Conservation (phyloP, 768 basidiomycete species). For the Boletus subparvulus region DNA sequence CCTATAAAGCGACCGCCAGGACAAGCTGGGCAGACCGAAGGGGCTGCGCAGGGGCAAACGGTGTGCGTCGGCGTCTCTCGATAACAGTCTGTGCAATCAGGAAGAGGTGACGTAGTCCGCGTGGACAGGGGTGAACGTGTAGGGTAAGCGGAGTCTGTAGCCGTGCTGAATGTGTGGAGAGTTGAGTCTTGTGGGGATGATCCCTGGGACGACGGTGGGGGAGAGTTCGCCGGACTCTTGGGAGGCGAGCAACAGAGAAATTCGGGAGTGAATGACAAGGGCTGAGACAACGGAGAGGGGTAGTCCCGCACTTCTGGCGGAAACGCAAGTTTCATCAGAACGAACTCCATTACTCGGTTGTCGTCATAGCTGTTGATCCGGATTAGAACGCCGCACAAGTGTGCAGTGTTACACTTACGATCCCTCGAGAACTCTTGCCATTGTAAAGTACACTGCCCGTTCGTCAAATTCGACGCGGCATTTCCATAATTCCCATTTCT, state of each 20-base stretch:
- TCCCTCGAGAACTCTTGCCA: slow-evolving; percentile 60
- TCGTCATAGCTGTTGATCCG: slow-evolving; percentile 49
- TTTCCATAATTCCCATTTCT: slow-evolving; percentile 73
- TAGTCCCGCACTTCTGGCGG: slow-evolving; percentile 45
- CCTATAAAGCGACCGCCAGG: background rate
- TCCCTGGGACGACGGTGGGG: slow-evolving; percentile 26
- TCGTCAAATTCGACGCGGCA: slow-evolving; percentile 75
- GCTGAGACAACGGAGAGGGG: slow-evolving; percentile 19
- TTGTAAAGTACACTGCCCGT: slow-evolving; percentile 69
- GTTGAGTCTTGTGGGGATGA: slow-evolving; percentile 30
- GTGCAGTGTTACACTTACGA: slow-evolving; percentile 38
- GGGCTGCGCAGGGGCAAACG: background rate
- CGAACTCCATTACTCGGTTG: slow-evolving; percentile 65
- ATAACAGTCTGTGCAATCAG: slow-evolving; percentile 14
- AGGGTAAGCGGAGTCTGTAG: slow-evolving; percentile 7
- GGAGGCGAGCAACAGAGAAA: slow-evolving; percentile 15
- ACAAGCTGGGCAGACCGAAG: slow-evolving; percentile 10
- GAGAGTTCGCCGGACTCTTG: slow-evolving; percentile 30
- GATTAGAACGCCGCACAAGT: slow-evolving; percentile 1
- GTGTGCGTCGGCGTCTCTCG: slow-evolving; percentile 15
- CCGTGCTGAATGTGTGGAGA: slow-evolving; percentile 3
- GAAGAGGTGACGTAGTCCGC: slow-evolving; percentile 21
- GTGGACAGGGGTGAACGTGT: slow-evolving; percentile 25
- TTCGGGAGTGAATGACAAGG: slow-evolving; percentile 13
- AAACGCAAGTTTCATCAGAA: slow-evolving; percentile 67